phyloP scores from a whole-genome alignment of 73 alveolate genomes.

The Paramecium primaurelia region DNA sequence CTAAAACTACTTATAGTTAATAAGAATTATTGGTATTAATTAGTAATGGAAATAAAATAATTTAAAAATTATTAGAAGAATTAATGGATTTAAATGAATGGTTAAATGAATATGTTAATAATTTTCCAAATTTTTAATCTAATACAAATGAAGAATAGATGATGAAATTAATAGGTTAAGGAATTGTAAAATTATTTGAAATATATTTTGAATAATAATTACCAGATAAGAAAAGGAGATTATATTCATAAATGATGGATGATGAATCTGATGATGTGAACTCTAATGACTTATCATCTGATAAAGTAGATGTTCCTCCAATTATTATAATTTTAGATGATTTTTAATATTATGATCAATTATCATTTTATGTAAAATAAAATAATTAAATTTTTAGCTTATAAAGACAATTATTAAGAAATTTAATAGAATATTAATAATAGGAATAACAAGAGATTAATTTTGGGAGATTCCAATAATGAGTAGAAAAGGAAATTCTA shows the following conservation, averaged over 20 bases:
- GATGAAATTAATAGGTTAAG: neutral
- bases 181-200: neutral
- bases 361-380: constrained; percentile 13
- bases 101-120: neutral
- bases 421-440: constrained; percentile 26
- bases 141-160: neutral
- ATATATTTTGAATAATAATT: neutral
- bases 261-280: neutral
- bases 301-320: constrained; percentile 30
- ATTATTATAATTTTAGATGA: constrained; percentile 43
- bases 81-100: neutral
- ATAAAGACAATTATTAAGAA: constrained; percentile 34
- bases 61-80: neutral
- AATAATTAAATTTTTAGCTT: neutral
- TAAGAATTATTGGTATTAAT: neutral
- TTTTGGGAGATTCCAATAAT: constrained; percentile 50
- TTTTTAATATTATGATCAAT: constrained; percentile 51
- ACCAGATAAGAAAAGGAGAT: neutral
- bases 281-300: neutral
- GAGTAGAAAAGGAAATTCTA: constrained; percentile 15
- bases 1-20: neutral
- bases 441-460: constrained; percentile 36
- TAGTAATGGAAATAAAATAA: neutral
- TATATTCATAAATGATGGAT: neutral
- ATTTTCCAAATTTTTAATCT: neutral